These are phyloP conservation scores for Fusarium papillatum DNA, from an alignment of 2,329 filamentous ascomycete species.

Conservation along the genomic window DNA sequence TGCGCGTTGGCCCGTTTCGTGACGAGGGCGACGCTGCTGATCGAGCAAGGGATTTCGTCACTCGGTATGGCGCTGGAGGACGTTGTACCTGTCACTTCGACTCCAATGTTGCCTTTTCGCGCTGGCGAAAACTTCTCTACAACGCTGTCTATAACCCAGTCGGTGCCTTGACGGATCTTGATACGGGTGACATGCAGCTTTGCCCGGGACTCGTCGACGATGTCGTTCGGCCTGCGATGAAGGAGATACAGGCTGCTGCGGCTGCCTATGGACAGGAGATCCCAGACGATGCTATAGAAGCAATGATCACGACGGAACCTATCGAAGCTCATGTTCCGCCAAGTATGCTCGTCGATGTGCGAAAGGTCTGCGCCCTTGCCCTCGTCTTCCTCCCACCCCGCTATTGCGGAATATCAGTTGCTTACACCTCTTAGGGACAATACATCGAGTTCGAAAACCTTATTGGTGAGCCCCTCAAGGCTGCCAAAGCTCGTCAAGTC, in stretches of 20 bases:
- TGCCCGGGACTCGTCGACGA: constrained; percentile 39
- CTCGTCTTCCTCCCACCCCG: not conserved
- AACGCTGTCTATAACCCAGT: constrained; percentile 42
- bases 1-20: constrained; percentile 38
- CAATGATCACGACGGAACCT: constrained; percentile 38
- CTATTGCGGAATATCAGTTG: not conserved
- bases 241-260: constrained; percentile 36
- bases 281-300: constrained; percentile 37
- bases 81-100: constrained; percentile 35
- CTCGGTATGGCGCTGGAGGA: constrained; percentile 37
- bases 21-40: constrained; percentile 28
- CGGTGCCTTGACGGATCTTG: constrained; percentile 35
- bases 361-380: constrained; percentile 25
- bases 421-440: constrained; percentile 36
- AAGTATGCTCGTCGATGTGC: constrained; percentile 41
- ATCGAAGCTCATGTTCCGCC: constrained; percentile 40
- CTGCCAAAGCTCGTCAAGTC: constrained; percentile 32
- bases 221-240: constrained; percentile 41
- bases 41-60: constrained; percentile 37
- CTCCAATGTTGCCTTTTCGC: constrained; percentile 37
- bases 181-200: constrained; percentile 42
- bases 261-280: constrained; percentile 39
- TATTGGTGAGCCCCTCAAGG: constrained; percentile 41
- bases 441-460: constrained; percentile 44
- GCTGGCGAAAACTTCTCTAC: constrained; percentile 43